Evolutionary conservation across 1,284 basidiomycete species (phyloP).

Genomic region (Trichosporon faecale): DNA sequence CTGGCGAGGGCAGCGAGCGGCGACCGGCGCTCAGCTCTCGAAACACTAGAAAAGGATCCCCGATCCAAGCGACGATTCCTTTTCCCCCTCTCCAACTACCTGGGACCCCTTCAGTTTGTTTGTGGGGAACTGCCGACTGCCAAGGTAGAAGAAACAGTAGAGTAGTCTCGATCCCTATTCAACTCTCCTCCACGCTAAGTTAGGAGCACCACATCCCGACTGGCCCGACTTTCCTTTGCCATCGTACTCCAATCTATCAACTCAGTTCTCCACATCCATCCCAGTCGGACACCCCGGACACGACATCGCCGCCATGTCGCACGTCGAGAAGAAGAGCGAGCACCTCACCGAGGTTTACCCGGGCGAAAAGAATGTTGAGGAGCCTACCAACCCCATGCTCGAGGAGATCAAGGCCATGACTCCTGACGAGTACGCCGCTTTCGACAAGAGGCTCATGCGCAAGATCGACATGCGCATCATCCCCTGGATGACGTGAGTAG

Average conservation of each 20-base stretch:
- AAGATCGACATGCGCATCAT: constrained; percentile 50
- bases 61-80: neutral
- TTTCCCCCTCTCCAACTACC: neutral
- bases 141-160: neutral
- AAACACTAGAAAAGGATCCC: constrained; percentile 3
- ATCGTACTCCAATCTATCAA: neutral
- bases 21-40: neutral
- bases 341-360: neutral
- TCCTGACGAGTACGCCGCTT: constrained; percentile 38
- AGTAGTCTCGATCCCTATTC: neutral
- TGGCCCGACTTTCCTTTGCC: neutral
- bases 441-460: constrained; percentile 45
- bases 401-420: constrained; percentile 35
- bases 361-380: constrained; percentile 5
- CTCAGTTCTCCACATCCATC: neutral
- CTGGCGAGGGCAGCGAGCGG: neutral
- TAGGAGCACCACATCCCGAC: neutral
- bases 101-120: neutral
- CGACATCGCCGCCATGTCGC: neutral
- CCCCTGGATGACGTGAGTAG: constrained; percentile 53
- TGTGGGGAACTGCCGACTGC: neutral
- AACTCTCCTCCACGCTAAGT: neutral
- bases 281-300: neutral
- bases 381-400: constrained; percentile 1
- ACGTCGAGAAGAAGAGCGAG: neutral